Conservation (phyloP, 768 basidiomycete genomes). For the Glaciozyma antarctica region DNA sequence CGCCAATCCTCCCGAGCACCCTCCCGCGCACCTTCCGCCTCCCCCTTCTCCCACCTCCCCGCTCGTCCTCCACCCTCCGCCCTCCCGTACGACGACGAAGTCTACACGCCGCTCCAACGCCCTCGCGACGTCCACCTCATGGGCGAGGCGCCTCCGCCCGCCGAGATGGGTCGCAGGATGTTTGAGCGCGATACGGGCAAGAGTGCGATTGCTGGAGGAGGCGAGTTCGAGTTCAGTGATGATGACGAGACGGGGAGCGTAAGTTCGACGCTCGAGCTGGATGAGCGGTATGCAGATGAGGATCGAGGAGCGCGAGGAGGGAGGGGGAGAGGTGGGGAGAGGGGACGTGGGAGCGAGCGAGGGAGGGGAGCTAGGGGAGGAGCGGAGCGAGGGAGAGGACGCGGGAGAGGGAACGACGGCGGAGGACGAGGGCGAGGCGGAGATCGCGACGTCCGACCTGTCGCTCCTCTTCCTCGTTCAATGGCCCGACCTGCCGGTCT, state of each 20-base stretch:
- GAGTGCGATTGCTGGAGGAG: conserved; percentile 1
- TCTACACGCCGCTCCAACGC: conserved; percentile 9
- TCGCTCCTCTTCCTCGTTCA: conserved; percentile 10
- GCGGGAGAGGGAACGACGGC: conserved; percentile 2
- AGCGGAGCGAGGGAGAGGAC: not conserved
- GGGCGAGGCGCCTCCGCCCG: conserved; percentile 21
- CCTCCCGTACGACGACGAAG: conserved; percentile 28
- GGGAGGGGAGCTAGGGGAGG: conserved; percentile 1
- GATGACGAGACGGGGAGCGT: conserved; percentile 12
- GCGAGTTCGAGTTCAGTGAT: conserved; percentile 30
- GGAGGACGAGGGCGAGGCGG: not conserved
- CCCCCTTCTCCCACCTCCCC: conserved; percentile 17
- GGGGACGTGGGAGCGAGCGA: not conserved
- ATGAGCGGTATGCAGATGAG: not conserved
- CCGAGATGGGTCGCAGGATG: conserved; percentile 20
- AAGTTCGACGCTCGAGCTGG: conserved; percentile 1
- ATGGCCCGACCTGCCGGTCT: conserved; percentile 1
- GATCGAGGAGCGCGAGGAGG: not conserved
- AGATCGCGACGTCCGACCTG: not conserved
- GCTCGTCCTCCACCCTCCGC: conserved; percentile 30
- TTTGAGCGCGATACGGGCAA: conserved; percentile 29
- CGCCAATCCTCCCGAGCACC: conserved; percentile 9
- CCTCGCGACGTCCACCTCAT: conserved; percentile 6
- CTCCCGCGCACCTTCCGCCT: conserved; percentile 1
- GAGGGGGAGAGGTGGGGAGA: not conserved